These are phyloP conservation scores for Lactarius sanguifluus DNA, from an alignment of 768 basidiomycete genomes.

Conservation along the genomic window DNA sequence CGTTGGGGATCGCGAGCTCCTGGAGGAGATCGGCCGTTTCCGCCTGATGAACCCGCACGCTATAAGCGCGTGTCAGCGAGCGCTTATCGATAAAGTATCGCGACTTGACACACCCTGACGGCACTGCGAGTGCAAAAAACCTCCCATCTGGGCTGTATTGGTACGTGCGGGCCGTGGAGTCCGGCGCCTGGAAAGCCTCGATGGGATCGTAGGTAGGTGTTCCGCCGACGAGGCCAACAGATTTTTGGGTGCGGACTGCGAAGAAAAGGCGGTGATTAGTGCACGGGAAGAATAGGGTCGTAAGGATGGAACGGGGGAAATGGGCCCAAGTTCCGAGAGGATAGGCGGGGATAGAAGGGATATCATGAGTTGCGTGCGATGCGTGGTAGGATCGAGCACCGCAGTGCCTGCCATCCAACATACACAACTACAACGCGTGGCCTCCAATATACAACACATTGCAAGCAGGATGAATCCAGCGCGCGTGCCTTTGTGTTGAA, in stretches of 20 bases:
- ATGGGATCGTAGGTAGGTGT: constrained; percentile 71
- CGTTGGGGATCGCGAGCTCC: constrained; percentile 71
- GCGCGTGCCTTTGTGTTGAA: not conserved
- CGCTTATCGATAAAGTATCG: constrained; percentile 14
- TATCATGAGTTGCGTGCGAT: not conserved
- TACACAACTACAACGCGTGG: not conserved
- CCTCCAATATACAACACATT: not conserved
- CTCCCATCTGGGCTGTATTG: constrained; percentile 86
- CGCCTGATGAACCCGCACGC: constrained; percentile 76
- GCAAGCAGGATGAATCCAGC: constrained; percentile 1
- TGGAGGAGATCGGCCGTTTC: constrained; percentile 70
- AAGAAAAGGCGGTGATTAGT: constrained; percentile 27
- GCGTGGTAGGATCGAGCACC: not conserved
- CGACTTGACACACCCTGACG: constrained; percentile 57
- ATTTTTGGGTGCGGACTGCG: constrained; percentile 92
- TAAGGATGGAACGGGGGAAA: not conserved
- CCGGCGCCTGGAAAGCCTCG: constrained; percentile 62
- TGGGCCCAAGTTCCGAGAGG: not conserved
- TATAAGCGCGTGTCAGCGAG: constrained; percentile 36
- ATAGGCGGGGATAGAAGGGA: not conserved
- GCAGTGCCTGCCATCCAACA: not conserved
- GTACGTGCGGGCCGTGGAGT: constrained; percentile 70
- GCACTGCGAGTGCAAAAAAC: constrained; percentile 81
- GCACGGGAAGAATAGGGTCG: constrained; percentile 25
- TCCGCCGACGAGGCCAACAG: constrained; percentile 80